These are phyloP conservation scores for Anastatica hierochuntica DNA, from an alignment of 345 rosid species.

Conservation along the genomic window DNA sequence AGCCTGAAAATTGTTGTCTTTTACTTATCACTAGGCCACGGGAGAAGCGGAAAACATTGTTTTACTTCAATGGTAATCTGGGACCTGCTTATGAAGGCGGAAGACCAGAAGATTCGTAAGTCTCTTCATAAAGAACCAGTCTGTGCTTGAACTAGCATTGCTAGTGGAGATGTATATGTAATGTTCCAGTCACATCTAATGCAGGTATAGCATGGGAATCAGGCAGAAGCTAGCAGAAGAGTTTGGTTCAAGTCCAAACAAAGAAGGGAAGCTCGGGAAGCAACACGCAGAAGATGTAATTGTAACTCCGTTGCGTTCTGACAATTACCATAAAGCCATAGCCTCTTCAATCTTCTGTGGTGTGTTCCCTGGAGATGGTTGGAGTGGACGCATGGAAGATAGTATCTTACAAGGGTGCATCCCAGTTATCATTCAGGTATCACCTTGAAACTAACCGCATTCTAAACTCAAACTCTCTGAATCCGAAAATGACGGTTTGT, in stretches of 20 bases:
- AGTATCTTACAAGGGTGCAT: conserved; percentile 93
- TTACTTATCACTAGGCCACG: conserved; percentile 42
- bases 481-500: neutral
- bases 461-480: neutral
- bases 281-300: conserved; percentile 70
- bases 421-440: conserved; percentile 91
- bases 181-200: conserved; percentile 1
- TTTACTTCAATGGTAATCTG: conserved; percentile 93
- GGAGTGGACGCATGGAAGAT: conserved; percentile 99
- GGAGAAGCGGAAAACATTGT: conserved; percentile 67
- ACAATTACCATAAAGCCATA: conserved; percentile 53
- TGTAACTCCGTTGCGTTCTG: conserved; percentile 59
- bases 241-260: conserved; percentile 91
- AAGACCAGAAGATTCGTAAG: conserved; percentile 91
- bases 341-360: conserved; percentile 88
- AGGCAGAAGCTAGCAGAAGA: conserved; percentile 84
- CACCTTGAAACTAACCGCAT: neutral
- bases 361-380: conserved; percentile 96
- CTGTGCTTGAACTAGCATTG: neutral
- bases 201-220: conserved; percentile 97
- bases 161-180: neutral
- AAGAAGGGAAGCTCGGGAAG: conserved; percentile 84
- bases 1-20: neutral
- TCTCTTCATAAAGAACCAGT: conserved; percentile 9
- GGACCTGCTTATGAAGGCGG: conserved; percentile 80